A percentile compares a stretch with the other conserved stretches of the same genome.
Evolutionary conservation across 2,329 filamentous ascomycete species (phyloP).

Genomic region (Penicillium capsulatum): DNA sequence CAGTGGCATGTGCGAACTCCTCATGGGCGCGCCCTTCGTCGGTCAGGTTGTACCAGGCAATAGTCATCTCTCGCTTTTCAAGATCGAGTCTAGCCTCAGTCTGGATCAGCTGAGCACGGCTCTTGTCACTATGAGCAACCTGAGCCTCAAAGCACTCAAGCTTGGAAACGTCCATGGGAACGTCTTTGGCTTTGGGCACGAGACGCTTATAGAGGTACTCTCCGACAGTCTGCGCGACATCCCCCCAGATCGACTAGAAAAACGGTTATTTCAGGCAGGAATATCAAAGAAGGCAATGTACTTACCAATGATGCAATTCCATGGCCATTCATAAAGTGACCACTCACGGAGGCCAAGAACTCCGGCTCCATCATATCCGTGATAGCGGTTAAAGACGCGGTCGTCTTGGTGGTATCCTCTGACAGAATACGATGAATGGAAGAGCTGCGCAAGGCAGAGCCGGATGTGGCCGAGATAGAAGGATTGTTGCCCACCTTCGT

Average conservation of each 20-base stretch:
- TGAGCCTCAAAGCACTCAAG: constrained; percentile 41
- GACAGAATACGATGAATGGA: constrained; percentile 28
- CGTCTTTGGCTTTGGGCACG: constrained; percentile 5
- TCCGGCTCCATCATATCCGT: constrained; percentile 17
- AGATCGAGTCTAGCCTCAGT: constrained; percentile 50
- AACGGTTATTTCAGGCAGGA: not conserved
- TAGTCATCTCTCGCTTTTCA: constrained; percentile 32
- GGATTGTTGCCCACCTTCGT: not conserved
- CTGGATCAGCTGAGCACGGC: constrained; percentile 44
- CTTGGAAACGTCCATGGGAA: constrained; percentile 19
- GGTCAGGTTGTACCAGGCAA: constrained; percentile 28
- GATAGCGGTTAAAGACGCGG: constrained; percentile 39
- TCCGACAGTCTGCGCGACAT: constrained; percentile 24
- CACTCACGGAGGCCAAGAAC: constrained; percentile 34
- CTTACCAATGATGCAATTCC: constrained; percentile 40
- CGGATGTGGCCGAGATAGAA: not conserved
- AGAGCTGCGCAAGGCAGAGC: constrained; percentile 2
- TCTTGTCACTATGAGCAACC: constrained; percentile 44
- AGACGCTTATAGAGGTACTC: constrained; percentile 20
- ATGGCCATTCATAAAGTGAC: constrained; percentile 44
- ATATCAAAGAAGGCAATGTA: not conserved
- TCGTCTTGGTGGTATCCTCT: constrained; percentile 27
- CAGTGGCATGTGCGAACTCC: constrained; percentile 11
- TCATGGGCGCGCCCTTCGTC: constrained; percentile 15
- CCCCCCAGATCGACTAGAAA: constrained; percentile 20